Conservation (phyloP, 164 flowering plant species). For the Cinnamomum micranthum region DNA sequence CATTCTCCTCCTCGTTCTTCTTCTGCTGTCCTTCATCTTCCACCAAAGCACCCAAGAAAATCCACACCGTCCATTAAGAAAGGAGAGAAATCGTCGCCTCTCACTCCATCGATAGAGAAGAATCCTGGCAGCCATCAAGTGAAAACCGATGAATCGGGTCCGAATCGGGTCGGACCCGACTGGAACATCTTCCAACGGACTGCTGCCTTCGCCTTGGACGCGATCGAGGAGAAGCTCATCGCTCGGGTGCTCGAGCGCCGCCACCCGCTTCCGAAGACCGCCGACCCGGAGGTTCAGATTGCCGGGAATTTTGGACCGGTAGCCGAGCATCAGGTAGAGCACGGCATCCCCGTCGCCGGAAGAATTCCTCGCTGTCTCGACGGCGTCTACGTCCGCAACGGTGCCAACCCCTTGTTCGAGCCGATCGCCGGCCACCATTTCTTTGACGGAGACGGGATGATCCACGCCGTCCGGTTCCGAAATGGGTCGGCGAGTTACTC, state of each 20-base stretch:
- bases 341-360: constrained; percentile 47
- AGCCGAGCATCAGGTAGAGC: constrained; percentile 52
- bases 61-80: background rate
- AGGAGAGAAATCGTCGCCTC: background rate
- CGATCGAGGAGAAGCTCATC: constrained; percentile 44
- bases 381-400: constrained; percentile 83
- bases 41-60: constrained; percentile 24
- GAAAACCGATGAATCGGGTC: background rate
- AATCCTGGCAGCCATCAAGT: background rate
- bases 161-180: constrained; percentile 3
- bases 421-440: constrained; percentile 85
- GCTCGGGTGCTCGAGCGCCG: constrained; percentile 30
- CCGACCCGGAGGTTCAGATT: constrained; percentile 74
- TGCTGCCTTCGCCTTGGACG: constrained; percentile 54
- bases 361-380: constrained; percentile 54
- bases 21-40: constrained; percentile 12
- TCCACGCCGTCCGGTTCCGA: constrained; percentile 56
- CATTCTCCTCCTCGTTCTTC: constrained; percentile 13
- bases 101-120: background rate
- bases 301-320: constrained; percentile 87
- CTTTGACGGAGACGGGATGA: constrained; percentile 96
- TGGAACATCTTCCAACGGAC: constrained; percentile 64
- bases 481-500: constrained; percentile 61
- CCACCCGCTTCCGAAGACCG: constrained; percentile 68
- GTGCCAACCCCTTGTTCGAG: constrained; percentile 76